A percentile compares a stretch with the other conserved stretches of the same genome.
These are phyloP conservation scores for Halophytophthora batemanensis DNA, from an alignment of 352 stramenopile species.

Conservation along the genomic window DNA sequence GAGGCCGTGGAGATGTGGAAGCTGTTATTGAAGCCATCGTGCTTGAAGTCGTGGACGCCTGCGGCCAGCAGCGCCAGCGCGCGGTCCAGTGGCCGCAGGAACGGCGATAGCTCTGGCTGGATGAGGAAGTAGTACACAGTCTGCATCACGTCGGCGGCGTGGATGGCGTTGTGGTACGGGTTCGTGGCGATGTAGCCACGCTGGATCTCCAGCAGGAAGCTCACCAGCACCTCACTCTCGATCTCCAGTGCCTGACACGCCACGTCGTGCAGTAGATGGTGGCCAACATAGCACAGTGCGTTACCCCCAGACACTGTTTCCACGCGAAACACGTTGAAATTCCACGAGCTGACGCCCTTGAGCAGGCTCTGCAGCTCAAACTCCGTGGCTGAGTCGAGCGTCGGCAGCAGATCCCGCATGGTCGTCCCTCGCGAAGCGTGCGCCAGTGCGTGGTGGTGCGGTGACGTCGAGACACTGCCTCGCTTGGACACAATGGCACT, in stretches of 20 bases:
- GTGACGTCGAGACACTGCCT: slow-evolving; percentile 11
- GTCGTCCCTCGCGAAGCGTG: slow-evolving; percentile 36
- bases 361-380: slow-evolving; percentile 74
- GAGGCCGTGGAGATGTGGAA: slow-evolving; percentile 87
- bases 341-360: slow-evolving; percentile 47
- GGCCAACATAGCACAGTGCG: slow-evolving; percentile 70
- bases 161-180: slow-evolving; percentile 89
- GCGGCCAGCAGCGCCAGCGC: slow-evolving; percentile 73
- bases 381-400: slow-evolving; percentile 53
- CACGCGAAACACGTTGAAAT: slow-evolving; percentile 80
- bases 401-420: slow-evolving; percentile 63
- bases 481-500: not conserved
- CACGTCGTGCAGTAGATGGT: slow-evolving; percentile 69
- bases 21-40: slow-evolving; percentile 89
- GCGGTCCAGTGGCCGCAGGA: slow-evolving; percentile 73
- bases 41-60: slow-evolving; percentile 88
- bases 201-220: slow-evolving; percentile 83
- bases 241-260: slow-evolving; percentile 60
- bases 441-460: slow-evolving; percentile 17
- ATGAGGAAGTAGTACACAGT: slow-evolving; percentile 85
- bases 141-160: slow-evolving; percentile 89
- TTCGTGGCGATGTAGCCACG: slow-evolving; percentile 77
- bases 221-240: slow-evolving; percentile 56
- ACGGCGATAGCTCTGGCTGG: slow-evolving; percentile 66
- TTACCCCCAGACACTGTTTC: slow-evolving; percentile 67